These are phyloP conservation scores for Tetraselmis striata DNA, from an alignment of 139 green algal species.

Conservation along the genomic window DNA sequence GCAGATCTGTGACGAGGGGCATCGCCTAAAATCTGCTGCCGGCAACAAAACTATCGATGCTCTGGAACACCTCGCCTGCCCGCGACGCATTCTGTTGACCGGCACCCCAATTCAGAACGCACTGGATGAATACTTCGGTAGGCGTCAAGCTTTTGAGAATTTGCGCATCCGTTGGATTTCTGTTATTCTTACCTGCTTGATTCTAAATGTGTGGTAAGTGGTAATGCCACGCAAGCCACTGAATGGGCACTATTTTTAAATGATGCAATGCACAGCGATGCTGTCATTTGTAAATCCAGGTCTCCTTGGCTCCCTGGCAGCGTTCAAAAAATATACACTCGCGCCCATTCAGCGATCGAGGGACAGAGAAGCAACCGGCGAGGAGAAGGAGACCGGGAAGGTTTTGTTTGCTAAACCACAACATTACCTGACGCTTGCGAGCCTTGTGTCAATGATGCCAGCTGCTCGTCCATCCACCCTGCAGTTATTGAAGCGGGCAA, in stretches of 20 bases:
- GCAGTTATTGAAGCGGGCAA: neutral
- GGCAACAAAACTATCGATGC: slow-evolving; percentile 78
- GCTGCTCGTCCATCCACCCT: neutral
- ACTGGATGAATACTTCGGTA: slow-evolving; percentile 56
- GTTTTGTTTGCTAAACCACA: neutral
- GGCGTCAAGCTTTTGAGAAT: no score
- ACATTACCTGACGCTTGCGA: no score
- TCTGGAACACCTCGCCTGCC: slow-evolving; percentile 56
- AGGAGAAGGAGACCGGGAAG: slow-evolving; percentile 45
- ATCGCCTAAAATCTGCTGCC: slow-evolving; percentile 57
- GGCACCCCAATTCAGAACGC: slow-evolving; percentile 84
- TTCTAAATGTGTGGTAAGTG: no score
- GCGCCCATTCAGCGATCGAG: slow-evolving; percentile 51
- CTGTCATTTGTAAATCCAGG: slow-evolving; percentile 65
- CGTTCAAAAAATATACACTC: slow-evolving; percentile 45
- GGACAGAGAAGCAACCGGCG: slow-evolving; percentile 47
- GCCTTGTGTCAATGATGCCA: neutral
- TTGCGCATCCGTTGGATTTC: no score
- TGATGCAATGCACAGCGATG: slow-evolving; percentile 31
- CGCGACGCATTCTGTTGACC: slow-evolving; percentile 66
- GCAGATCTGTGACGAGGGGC: neutral
- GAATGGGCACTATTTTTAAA: neutral
- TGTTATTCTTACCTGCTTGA: neutral
- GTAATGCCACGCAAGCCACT: no score
- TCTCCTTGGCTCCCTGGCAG: slow-evolving; percentile 44